Evolutionary conservation across 106 monocot species (phyloP).

Genomic region (Dendrobium catenatum): DNA sequence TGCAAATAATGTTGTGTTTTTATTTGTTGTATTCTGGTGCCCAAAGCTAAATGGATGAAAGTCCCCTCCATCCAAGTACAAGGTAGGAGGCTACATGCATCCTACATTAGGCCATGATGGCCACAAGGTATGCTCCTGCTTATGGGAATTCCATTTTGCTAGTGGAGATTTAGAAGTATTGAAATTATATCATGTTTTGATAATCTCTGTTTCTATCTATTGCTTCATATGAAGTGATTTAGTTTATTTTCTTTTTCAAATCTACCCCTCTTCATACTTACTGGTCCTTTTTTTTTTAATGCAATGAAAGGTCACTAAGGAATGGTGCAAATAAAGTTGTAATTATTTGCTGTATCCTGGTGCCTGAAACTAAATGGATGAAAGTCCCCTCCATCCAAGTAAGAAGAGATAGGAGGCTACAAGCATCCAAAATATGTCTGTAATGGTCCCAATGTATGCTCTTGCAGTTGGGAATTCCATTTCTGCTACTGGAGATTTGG

Average conservation of each 20-base stretch:
- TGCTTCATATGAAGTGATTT: background rate
- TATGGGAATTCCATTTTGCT: too few relatives aligned
- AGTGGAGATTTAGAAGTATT: too few relatives aligned
- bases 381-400: conserved; percentile 3
- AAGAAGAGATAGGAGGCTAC: conserved; percentile 3
- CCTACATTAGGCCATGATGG: background rate
- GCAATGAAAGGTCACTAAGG: background rate
- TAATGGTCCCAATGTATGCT: background rate
- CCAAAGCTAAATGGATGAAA: background rate
- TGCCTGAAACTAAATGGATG: background rate
- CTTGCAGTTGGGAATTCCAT: too few relatives aligned
- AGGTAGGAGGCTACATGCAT: conserved; percentile 1
- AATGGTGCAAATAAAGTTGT: background rate
- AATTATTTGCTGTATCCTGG: background rate
- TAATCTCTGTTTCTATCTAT: background rate
- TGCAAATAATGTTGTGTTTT: background rate
- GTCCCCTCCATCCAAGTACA: conserved; percentile 2
- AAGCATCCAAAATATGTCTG: background rate
- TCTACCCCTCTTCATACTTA: background rate
- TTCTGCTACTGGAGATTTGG: background rate
- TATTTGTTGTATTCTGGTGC: conserved; percentile 1
- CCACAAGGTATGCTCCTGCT: too few relatives aligned
- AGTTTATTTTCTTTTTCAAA: background rate
- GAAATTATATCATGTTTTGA: background rate
- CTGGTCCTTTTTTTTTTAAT: background rate